Percentiles rank a stretch among this genome's conserved stretches.
These are phyloP conservation scores for Schrenkiella parvula DNA, from an alignment of 345 rosid genomes.

Conservation along the genomic window DNA sequence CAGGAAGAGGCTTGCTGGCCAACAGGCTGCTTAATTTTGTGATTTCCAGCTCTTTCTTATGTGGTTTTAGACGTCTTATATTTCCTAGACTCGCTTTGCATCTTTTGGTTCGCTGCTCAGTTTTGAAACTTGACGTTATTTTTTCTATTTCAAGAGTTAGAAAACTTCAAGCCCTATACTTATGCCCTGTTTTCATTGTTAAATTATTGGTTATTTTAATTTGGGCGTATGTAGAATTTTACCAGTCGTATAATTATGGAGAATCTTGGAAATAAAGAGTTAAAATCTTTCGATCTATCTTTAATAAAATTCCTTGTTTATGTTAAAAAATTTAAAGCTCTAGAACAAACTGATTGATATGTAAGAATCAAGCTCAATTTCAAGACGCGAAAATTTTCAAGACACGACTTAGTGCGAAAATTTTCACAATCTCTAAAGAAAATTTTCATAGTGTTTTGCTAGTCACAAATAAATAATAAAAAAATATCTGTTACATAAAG, in stretches of 20 bases:
- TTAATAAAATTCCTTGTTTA: too few relatives aligned
- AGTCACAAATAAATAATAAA: too few relatives aligned
- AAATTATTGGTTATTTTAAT: neutral
- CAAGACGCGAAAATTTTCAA: too few relatives aligned
- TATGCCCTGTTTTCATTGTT: neutral
- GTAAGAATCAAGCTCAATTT: too few relatives aligned
- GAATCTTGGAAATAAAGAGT: neutral
- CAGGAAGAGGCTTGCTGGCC: constrained; percentile 67
- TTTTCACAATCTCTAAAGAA: too few relatives aligned
- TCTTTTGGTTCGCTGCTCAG: constrained; percentile 6
- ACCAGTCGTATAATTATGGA: neutral
- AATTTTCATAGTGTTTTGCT: too few relatives aligned
- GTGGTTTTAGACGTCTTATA: constrained; percentile 2
- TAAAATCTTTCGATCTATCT: too few relatives aligned
- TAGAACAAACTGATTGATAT: neutral
- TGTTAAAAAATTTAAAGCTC: neutral
- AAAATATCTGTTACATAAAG: too few relatives aligned
- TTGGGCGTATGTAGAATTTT: neutral
- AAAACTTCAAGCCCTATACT: neutral
- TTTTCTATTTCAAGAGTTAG: constrained; percentile 8
- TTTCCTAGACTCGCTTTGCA: constrained; percentile 6
- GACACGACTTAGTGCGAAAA: too few relatives aligned
- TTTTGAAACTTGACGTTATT: constrained; percentile 1
- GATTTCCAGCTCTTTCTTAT: neutral
- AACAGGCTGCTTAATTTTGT: constrained; percentile 32